Base-by-base conservation (phyloP, 345 rosid species). In the Excoecaria cochinchinensis region DNA sequence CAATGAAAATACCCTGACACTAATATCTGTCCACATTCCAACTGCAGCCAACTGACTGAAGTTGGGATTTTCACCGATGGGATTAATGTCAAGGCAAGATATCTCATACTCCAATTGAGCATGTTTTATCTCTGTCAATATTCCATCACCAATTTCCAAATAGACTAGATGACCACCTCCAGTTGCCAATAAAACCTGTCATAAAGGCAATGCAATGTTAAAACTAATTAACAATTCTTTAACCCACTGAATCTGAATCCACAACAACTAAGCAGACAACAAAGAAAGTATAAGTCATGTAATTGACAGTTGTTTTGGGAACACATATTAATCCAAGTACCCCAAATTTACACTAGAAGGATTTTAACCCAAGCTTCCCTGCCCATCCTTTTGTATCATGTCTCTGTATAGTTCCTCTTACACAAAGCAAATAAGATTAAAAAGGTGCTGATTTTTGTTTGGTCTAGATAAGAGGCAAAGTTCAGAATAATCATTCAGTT, bases 1-100 rank as follows among this genome's bases (percentile, higher is more conserved):
- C 58, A 91, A 89, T 39, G 90, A 89, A 75, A 92, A 90, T 71
- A 91, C 87, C 80, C 88, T 87, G 77, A 95, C 96, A 84, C 93
- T 91, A 77, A 90, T 90, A 77, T 92, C 95, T 8, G 97, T 95
- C 99, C 99, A 95, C 99, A 92, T 95, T 75, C 99, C 99, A 71
- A 92, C 97, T n/a, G 88, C 93, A 80, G 97, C 98, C 78, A 92
- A 84, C 77, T 92, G 93, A 78, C 98, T 94, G 78, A 73, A 81
- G 80, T 82, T 89, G 58, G 89, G 83, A 72, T 85, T 87, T 61
- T 94, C 94, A 60, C 97, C 94, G 67, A 88, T 90, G 67, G 98
- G 97, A 65, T 89, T 94, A 73, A 94, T 89, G 86, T 94, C 97
- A 78, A 94, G 95, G 82, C 98, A 94, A 67, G 97, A 94, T 69